Evolutionary conservation across 2,329 filamentous ascomycete genomes (phyloP), one percentile per base, ranked within the genome.

Genomic region (Cladophialophora carrionii): DNA sequence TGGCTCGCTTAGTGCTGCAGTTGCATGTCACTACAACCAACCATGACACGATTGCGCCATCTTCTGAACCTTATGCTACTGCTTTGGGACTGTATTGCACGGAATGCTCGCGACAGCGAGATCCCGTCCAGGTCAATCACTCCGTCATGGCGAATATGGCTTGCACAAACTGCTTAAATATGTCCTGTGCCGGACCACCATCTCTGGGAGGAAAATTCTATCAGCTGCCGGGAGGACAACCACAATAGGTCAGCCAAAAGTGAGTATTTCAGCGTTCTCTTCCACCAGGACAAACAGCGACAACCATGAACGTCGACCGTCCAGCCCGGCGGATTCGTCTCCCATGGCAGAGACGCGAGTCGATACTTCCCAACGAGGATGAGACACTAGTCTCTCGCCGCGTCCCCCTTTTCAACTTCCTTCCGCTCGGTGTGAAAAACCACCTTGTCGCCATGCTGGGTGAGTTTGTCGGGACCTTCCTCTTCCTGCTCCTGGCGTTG

Each of bases 391-490:
- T 69, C 49, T 64, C 67, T 46, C 67, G 67, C 24, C 67, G 67
- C 6, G 52, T 69, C 4, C 64, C 67, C 7, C 26, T 69, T 3
- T 17, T 53, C 26, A 20, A 20, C 1, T 66, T 61, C 20, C 49
- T 70, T 7, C 64, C 68, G 3, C 62, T 63, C 9, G 41, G 7
- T 6, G 34, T 60, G 24, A 62, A 64, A 10, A 65, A 65, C 43
- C 59, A 83, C 68, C 57, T 80, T 31, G 76, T 83, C 32, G 82
- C 79, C 24, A 73, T 77, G 4, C 57, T 81, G 5, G 79, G 80
- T 17, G 83, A 85, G 71, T 82, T 84, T 22, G 75, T 82, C 9
- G 83, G 83, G 32, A 85, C 83, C 0, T 80, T 82, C 46, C 70
- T 82, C 66, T 83, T 82, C 72, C 74, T 83, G 20, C 81, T 82